Base-by-base conservation (phyloP, 495 filamentous ascomycete genomes). In the Podospora fimiseda region DNA sequence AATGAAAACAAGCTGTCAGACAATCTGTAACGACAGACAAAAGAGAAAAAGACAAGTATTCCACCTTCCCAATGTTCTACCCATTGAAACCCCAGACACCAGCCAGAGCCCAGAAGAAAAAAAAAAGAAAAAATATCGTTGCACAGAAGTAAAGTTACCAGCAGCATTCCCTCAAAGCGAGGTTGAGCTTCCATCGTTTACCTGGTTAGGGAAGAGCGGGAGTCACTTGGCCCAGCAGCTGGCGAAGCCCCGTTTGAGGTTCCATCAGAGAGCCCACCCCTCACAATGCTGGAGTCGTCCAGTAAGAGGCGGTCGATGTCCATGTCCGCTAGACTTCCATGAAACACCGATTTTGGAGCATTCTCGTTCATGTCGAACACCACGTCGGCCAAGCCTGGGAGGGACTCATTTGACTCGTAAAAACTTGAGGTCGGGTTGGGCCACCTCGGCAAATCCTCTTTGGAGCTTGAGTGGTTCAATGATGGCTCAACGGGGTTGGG, bases 271-370 rank as follows among this genome's bases (percentile, higher is more conserved):
- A 46, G 45, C 13, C 43, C 42, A 21, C 46, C 47, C 13, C 40
- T 19, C 1, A 14, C 9, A 8, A 30, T 3, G 9, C 51, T 22
- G 0, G 66, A 57, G 52, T 79, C 76, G 45, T 76, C 73, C 0
- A 78, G 66, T 8, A 79, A 60, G 18, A 79, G 68, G 2, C 75
- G 69, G 9, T 67, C 70, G 50, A 78, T 73, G 52, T 75, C 74
- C 74, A 78, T 76, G 53, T 76, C 75, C 16, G 69, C 55, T 0
- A 59, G 57, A 21, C 40, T 60, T 9, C 55, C 58, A 3, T 43
- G 33, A 46, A 38, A 57, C 36, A 64, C 63, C 2, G 62, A 49
- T 0, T 50, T 50, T 22, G 59, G 48, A 8, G 54, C 39, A n/a
- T 14, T 47, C 16, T 64, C 65, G 13, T 30, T 57, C 48, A 44